Base-by-base conservation (phyloP, 345 rosid genomes). In the Microthlaspi erraticum region DNA sequence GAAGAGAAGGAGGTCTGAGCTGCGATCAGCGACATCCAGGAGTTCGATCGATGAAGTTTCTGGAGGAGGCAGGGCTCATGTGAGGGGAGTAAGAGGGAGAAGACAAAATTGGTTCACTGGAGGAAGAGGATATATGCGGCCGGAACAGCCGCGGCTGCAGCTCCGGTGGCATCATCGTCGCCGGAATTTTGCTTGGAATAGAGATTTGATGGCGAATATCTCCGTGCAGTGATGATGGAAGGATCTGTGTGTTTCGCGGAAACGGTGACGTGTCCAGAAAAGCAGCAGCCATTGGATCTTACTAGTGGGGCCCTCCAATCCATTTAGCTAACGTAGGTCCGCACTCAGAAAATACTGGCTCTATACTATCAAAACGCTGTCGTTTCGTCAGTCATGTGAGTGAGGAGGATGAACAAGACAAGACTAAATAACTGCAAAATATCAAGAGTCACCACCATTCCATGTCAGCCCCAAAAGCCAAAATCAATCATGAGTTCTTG, bases 131-230 rank as follows among this genome's bases (percentile, higher is more conserved):
- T 60, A 82, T 87, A 81, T 87, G 87, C 11, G 97, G 93, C 50
- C 93, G 93, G 85, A 84, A 87, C 71, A 88, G 81, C 80, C 96
- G 90, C 12, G 98, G 33, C 71, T 92, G 91, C 54, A 92, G 85
- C 86, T 86, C 96, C 92, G 92, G 89, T 84, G 98, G 92, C 68
- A 92, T 76, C 98, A 92, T 92, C 71, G 68, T 86, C 82, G 78
- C 83, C 85, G 84, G 82, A 51, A 77, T 20, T 37, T 50, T 17
- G 26, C 19, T 52, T 60, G 6, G 53, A 41, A 10, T 56, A 13
- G 70, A 20, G 62, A 64, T 36, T 36, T 2, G 59, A 43, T 32
- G 70, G 37, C 38, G 18, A 31, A 8, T 52, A 8, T 61, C 68
- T 26, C 58, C 51, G 73, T 53, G 61, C 2, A 75, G 31, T 68